phyloP scores from a whole-genome alignment of 139 green algal species.

The Tetratostichococcus sp. region DNA sequence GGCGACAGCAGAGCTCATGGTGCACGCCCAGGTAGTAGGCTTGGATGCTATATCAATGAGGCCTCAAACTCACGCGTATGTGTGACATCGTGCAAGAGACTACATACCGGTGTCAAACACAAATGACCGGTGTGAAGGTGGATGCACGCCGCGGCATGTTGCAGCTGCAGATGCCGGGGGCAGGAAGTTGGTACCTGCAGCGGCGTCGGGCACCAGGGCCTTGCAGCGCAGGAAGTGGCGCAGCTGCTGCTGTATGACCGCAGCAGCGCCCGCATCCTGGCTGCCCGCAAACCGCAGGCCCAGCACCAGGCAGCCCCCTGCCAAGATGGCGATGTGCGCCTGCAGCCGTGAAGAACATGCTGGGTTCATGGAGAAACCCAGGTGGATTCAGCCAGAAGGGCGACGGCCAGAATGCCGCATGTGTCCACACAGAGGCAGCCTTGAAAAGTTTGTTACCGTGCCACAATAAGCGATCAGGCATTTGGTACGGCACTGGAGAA shows the following conservation, averaged over 20 bases:
- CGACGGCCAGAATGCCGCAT: too few species aligned
- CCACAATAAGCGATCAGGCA: too few species aligned
- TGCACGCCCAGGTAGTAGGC: too few species aligned
- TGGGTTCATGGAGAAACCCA: too few species aligned
- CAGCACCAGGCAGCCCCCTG: slow-evolving; percentile 82
- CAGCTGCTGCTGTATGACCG: slow-evolving; percentile 50
- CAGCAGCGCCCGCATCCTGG: slow-evolving; percentile 32
- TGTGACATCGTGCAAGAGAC: background rate
- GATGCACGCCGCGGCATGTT: background rate
- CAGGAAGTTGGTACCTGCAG: too few species aligned
- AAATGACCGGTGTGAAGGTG: background rate
- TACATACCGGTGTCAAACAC: background rate
- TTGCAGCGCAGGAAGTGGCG: slow-evolving; percentile 71
- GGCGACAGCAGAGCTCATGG: too few species aligned
- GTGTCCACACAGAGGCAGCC: background rate
- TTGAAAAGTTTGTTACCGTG: too few species aligned
- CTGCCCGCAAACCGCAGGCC: slow-evolving; percentile 84
- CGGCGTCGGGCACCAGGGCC: slow-evolving; percentile 38
- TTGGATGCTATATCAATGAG: too few species aligned
- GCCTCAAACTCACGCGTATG: too few species aligned
- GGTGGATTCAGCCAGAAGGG: too few species aligned
- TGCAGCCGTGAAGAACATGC: slow-evolving; percentile 20
- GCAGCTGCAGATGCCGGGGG: too few species aligned
- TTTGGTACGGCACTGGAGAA: too few species aligned
- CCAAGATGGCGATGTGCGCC: slow-evolving; percentile 48